Conservation (phyloP, 805 yeast genomes). For the Wickerhamiella galacta region DNA sequence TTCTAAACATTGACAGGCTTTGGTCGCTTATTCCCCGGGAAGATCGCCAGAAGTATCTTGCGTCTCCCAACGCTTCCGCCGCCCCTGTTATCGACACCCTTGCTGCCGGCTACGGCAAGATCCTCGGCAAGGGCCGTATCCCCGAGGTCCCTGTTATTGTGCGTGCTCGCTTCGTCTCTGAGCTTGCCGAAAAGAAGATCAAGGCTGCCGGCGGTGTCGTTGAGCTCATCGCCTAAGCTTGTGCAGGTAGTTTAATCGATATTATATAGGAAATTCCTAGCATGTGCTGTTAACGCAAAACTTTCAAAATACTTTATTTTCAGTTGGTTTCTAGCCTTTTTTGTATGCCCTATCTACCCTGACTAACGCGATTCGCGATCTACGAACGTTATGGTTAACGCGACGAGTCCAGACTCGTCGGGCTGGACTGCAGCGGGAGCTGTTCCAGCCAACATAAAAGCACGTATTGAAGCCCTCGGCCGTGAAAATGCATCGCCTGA, state of each 20-base stretch:
- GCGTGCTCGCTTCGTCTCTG: conserved; percentile 98
- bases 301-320: too few species aligned
- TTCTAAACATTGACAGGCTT: conserved; percentile 92
- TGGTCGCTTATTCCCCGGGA: conserved; percentile 93
- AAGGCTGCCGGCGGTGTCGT: conserved; percentile 99
- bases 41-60: conserved; percentile 84
- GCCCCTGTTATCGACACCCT: conserved; percentile 99
- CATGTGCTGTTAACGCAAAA: too few species aligned
- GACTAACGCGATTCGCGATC: too few species aligned
- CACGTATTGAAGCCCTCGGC: conserved; percentile 19
- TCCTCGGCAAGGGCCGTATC: conserved; percentile 96
- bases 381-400: too few species aligned
- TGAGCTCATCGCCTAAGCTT: conserved; percentile 85
- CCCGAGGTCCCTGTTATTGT: conserved; percentile 98
- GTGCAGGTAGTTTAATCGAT: conserved; percentile 1
- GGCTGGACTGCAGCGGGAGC: conserved; percentile 40
- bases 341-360: too few species aligned
- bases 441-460: conserved; percentile 31
- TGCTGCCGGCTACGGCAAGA: conserved; percentile 99
- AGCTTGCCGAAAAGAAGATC: conserved; percentile 99
- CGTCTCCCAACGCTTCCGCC: conserved; percentile 67
- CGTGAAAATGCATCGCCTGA: conserved; percentile 11
- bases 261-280: neutral
- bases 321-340: too few species aligned
- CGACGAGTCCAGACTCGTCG: too few species aligned